Evolutionary conservation across 2,329 filamentous ascomycete genomes (phyloP).

Genomic region (Exophiala xenobiotica): DNA sequence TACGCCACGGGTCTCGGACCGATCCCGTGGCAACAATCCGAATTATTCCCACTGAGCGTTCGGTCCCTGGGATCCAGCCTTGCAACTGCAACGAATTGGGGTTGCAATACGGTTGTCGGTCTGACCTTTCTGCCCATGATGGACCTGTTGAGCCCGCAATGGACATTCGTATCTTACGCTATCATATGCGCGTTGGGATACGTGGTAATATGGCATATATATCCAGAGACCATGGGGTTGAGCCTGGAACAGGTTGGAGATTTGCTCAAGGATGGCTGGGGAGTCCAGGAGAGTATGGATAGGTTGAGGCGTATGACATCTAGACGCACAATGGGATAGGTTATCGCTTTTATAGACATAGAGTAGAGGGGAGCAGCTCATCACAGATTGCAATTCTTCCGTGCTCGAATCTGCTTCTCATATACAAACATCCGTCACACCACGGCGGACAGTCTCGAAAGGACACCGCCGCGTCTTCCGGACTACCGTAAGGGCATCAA

Average conservation of each 20-base stretch:
- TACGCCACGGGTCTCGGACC: conserved; percentile 88
- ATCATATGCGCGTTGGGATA: conserved; percentile 68
- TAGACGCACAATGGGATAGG: neutral
- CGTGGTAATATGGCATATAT: conserved; percentile 67
- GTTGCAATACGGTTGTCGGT: conserved; percentile 79
- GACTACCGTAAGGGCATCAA: too few species aligned
- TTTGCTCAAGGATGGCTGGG: conserved; percentile 71
- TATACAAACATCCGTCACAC: too few species aligned
- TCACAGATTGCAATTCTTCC: neutral
- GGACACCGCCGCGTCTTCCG: too few species aligned
- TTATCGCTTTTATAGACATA: neutral
- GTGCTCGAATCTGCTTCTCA: too few species aligned
- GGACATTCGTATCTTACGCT: conserved; percentile 82
- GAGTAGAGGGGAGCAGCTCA: neutral
- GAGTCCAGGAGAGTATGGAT: conserved; percentile 54
- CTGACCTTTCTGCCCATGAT: conserved; percentile 87
- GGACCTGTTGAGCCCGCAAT: conserved; percentile 68
- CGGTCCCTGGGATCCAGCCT: conserved; percentile 63
- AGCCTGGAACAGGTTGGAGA: conserved; percentile 76
- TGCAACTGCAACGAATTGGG: conserved; percentile 79
- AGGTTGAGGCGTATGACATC: conserved; percentile 21
- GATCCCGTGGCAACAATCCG: conserved; percentile 94
- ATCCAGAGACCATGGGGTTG: conserved; percentile 82
- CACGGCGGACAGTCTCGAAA: too few species aligned
- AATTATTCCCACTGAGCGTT: conserved; percentile 72